Conservation (phyloP, 805 yeast genomes). For the Debaryomyces tyrocola region DNA sequence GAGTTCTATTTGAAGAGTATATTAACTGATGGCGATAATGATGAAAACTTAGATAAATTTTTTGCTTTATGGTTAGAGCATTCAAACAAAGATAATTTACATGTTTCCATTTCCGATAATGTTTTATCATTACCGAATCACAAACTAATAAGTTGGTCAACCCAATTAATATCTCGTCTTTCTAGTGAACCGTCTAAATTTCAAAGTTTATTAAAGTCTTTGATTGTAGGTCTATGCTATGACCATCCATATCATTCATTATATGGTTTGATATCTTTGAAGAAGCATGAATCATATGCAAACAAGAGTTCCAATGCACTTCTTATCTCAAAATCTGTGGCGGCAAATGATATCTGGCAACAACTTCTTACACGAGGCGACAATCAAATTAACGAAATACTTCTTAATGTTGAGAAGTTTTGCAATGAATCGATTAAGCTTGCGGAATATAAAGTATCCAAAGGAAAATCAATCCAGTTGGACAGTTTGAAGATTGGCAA, state of each 20-base stretch:
- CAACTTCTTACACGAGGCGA: conserved; percentile 27
- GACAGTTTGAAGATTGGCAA: conserved; percentile 40
- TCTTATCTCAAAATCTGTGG: conserved; percentile 48
- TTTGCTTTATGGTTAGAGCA: conserved; percentile 82
- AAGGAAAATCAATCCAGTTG: conserved; percentile 30
- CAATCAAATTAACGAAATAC: conserved; percentile 23
- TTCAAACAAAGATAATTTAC: conserved; percentile 45
- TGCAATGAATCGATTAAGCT: conserved; percentile 51
- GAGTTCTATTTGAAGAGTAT: conserved; percentile 59
- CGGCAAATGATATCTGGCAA: conserved; percentile 50
- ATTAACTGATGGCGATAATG: conserved; percentile 39
- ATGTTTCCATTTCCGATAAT: conserved; percentile 35
- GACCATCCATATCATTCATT: conserved; percentile 75
- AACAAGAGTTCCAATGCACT: conserved; percentile 24
- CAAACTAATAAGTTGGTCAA: conserved; percentile 76
- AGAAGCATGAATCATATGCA: conserved; percentile 41
- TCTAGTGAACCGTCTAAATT: conserved; percentile 49
- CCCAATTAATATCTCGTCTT: conserved; percentile 76
- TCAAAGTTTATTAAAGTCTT: conserved; percentile 50
- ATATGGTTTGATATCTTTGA: conserved; percentile 59
- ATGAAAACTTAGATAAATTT: conserved; percentile 68
- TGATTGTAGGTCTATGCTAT: conserved; percentile 48
- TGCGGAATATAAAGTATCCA: conserved; percentile 46
- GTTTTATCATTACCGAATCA: conserved; percentile 50
- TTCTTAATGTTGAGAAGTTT: conserved; percentile 49